Percentiles rank a stretch among this genome's conserved stretches.
Evolutionary conservation across 495 filamentous ascomycete genomes (phyloP).

Genomic region (Xylaria acuta): DNA sequence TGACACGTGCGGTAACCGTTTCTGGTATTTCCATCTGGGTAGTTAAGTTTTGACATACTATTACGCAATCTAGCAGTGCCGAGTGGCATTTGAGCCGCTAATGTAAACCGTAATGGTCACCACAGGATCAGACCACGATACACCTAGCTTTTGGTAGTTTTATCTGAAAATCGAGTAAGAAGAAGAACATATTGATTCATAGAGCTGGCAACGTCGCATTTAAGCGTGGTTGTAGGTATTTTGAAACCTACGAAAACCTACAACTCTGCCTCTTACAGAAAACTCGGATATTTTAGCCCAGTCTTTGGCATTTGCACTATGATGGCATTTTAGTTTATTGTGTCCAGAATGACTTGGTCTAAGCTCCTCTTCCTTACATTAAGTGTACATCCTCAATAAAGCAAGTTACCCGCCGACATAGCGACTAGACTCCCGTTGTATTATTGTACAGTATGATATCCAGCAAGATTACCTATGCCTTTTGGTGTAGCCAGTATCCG

Average conservation of each 20-base stretch:
- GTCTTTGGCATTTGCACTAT: neutral
- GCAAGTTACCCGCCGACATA: neutral
- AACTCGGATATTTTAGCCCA: neutral
- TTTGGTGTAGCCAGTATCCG: conserved; percentile 16
- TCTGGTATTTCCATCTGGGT: neutral
- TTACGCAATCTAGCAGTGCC: neutral
- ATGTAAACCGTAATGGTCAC: neutral
- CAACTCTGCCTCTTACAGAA: neutral
- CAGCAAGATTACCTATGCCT: neutral
- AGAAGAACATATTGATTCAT: neutral
- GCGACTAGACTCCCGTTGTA: neutral
- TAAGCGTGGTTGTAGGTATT: neutral
- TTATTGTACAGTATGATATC: neutral
- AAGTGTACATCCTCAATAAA: neutral
- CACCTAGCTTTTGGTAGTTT: neutral
- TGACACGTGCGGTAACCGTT: neutral
- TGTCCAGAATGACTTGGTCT: neutral
- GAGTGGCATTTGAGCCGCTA: neutral
- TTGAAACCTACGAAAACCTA: neutral
- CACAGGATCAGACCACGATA: neutral
- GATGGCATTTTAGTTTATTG: neutral
- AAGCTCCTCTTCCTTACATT: neutral
- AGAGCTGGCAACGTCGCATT: neutral
- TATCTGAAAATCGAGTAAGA: neutral
- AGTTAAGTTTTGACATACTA: neutral